Conservation (phyloP, 2,329 filamentous ascomycete species). For the Dendryphion nanum region DNA sequence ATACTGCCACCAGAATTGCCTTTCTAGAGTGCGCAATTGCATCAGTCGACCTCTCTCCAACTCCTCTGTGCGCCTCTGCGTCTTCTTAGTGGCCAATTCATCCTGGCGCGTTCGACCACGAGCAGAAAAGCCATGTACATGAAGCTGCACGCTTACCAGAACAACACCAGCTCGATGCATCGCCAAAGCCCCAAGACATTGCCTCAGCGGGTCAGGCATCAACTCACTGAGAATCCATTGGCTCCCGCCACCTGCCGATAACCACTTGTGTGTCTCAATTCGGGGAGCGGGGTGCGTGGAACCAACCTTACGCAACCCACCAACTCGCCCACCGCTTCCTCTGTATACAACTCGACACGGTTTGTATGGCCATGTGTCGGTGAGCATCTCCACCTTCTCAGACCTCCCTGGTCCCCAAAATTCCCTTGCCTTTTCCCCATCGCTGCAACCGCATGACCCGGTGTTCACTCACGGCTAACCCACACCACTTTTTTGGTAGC, state of each 20-base stretch:
- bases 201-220: background rate
- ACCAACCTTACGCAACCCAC: background rate
- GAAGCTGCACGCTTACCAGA: background rate
- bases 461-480: too few species aligned
- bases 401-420: too few species aligned
- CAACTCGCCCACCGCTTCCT: slow-evolving; percentile 17
- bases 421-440: too few species aligned
- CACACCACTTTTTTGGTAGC: too few species aligned
- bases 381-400: slow-evolving; percentile 6
- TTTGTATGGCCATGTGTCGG: slow-evolving; percentile 14
- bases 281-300: slow-evolving; percentile 2
- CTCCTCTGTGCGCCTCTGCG: background rate
- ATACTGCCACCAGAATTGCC: too few species aligned
- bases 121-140: background rate
- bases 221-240: background rate
- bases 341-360: slow-evolving; percentile 1
- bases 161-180: slow-evolving; percentile 6
- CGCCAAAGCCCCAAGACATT: background rate
- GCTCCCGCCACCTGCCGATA: slow-evolving; percentile 8
- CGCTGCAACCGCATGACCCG: too few species aligned
- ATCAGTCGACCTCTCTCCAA: too few species aligned
- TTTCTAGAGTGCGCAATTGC: too few species aligned
- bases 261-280: slow-evolving; percentile 8
- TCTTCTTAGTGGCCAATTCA: background rate
- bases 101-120: background rate